Evolutionary conservation across 441 rosid genomes (phyloP).

Genomic region (Eruca vesicaria): DNA sequence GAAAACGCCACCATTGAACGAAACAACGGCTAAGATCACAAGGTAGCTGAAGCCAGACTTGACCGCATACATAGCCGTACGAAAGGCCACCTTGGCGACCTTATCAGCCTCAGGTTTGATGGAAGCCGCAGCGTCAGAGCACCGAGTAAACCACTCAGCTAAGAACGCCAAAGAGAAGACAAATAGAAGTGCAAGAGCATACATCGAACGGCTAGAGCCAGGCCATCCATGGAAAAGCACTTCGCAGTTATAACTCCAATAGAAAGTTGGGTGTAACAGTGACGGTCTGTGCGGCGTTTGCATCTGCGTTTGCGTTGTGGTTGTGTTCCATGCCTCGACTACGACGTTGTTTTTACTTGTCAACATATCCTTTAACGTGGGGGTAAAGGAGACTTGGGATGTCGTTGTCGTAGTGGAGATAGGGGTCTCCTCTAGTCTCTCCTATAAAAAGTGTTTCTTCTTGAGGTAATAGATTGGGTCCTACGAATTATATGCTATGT

Average conservation of each 20-base stretch:
- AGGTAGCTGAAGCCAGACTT: slow-evolving; percentile 35
- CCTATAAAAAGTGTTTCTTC: slow-evolving; percentile 24
- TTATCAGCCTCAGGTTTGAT: slow-evolving; percentile 29
- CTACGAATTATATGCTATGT: slow-evolving; percentile 39
- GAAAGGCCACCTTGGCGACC: slow-evolving; percentile 24
- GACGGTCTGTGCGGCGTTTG: slow-evolving; percentile 32
- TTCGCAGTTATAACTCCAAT: slow-evolving; percentile 62
- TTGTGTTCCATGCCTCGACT: slow-evolving; percentile 31
- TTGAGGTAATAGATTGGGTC: slow-evolving; percentile 25
- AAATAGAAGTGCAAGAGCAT: slow-evolving; percentile 56
- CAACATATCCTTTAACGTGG: slow-evolving; percentile 20
- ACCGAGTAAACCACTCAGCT: slow-evolving; percentile 52
- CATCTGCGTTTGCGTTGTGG: slow-evolving; percentile 22
- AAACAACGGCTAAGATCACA: slow-evolving; percentile 34
- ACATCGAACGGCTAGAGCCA: slow-evolving; percentile 54
- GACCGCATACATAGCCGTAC: slow-evolving; percentile 29
- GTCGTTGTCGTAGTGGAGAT: slow-evolving; percentile 27
- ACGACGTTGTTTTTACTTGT: slow-evolving; percentile 16
- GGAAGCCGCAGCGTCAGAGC: slow-evolving; percentile 21
- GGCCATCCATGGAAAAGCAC: slow-evolving; percentile 85
- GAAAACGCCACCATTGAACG: slow-evolving; percentile 37
- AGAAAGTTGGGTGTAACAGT: slow-evolving; percentile 47
- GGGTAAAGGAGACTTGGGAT: slow-evolving; percentile 3
- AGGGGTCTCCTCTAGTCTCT: slow-evolving; percentile 11
- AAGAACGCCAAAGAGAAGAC: slow-evolving; percentile 60